Conservation (phyloP, 495 filamentous ascomycete species). For the Lentithecium fluviatile region DNA sequence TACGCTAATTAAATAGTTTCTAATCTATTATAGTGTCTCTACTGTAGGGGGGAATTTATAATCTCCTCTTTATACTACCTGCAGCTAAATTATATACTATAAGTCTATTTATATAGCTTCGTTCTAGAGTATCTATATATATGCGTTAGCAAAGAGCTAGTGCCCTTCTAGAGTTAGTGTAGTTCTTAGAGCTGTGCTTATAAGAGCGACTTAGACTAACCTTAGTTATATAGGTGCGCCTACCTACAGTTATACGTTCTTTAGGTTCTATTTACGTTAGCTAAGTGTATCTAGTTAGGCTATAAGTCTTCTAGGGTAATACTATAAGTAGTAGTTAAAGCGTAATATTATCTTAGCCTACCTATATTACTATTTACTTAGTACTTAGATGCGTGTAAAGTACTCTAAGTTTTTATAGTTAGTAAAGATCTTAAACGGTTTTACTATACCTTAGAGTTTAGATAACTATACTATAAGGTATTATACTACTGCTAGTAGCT, state of each 20-base stretch:
- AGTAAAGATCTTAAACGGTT: background rate
- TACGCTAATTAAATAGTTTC: background rate
- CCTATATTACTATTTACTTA: constrained; percentile 1
- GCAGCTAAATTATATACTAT: background rate
- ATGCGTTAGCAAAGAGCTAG: background rate
- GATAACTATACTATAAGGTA: background rate
- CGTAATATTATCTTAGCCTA: background rate
- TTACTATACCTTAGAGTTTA: background rate
- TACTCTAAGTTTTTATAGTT: background rate
- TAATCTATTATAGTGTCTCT: background rate
- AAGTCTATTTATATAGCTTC: background rate
- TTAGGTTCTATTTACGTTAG: background rate
- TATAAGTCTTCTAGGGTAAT: background rate
- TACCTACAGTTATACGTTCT: background rate
- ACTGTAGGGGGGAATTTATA: background rate
- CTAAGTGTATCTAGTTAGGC: constrained; percentile 1
- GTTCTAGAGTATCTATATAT: constrained; percentile 1
- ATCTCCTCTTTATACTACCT: background rate
- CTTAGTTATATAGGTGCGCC: background rate
- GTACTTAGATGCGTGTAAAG: background rate
- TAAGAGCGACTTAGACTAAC: background rate
- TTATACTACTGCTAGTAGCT: constrained; percentile 1
- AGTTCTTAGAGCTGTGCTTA: background rate
- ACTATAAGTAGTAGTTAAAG: constrained; percentile 1
- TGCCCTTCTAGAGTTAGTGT: background rate